Evolutionary conservation across 75 land plant genomes (phyloP).

Genomic region (Sequoiadendron giganteum): DNA sequence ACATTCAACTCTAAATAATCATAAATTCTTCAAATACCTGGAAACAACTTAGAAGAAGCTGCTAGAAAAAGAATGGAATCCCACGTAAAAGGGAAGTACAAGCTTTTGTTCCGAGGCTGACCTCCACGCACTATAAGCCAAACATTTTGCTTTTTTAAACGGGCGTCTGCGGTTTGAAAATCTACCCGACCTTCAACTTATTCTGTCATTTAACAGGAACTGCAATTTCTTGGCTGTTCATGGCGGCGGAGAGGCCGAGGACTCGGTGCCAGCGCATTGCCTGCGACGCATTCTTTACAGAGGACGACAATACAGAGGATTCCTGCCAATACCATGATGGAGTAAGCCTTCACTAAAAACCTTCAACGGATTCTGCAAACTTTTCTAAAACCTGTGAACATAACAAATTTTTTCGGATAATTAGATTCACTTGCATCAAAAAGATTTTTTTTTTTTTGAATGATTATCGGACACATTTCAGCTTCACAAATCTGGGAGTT

Average conservation of each 20-base stretch:
- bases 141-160: neutral
- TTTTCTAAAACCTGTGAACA: neutral
- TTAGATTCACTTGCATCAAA: neutral
- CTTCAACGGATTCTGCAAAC: neutral
- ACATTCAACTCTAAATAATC: neutral
- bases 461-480: neutral
- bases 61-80: neutral
- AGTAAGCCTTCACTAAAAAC: slow-evolving; percentile 28
- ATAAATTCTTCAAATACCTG: no score
- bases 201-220: neutral
- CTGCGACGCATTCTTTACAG: slow-evolving; percentile 74
- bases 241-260: slow-evolving; percentile 17
- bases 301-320: slow-evolving; percentile 71
- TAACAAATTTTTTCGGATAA: neutral
- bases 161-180: neutral
- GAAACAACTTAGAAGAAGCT: neutral
- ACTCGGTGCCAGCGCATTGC: slow-evolving; percentile 83
- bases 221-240: neutral
- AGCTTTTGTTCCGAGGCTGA: neutral
- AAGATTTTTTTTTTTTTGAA: neutral
- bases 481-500: neutral
- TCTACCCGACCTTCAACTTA: neutral
- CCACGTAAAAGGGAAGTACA: neutral
- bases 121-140: neutral
- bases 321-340: slow-evolving; percentile 78